Percentiles rank a stretch among this genome's conserved stretches.
Evolutionary conservation across 257 asterid species (phyloP).

Genomic region (Solanum clarkiae): DNA sequence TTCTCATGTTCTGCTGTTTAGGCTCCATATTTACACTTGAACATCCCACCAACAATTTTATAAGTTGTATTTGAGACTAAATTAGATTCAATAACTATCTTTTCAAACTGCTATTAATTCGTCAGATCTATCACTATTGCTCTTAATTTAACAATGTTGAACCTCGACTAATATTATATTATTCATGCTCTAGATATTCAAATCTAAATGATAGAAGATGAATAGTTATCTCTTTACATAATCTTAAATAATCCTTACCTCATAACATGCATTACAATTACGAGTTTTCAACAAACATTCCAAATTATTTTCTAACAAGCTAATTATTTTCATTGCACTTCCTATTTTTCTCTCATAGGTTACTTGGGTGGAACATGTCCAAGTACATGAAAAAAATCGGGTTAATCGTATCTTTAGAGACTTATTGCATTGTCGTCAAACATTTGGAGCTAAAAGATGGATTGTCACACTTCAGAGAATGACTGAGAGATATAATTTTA

Average conservation of each 20-base stretch:
- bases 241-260: background rate
- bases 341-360: constrained; percentile 19
- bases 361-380: constrained; percentile 78
- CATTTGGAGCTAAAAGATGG: constrained; percentile 77
- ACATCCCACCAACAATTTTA: background rate
- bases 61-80: background rate
- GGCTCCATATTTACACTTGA: background rate
- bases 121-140: background rate
- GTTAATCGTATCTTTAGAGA: constrained; percentile 52
- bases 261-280: background rate
- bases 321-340: background rate
- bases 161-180: background rate
- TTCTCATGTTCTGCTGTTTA: background rate
- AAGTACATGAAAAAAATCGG: constrained; percentile 48
- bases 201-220: background rate
- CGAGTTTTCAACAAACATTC: background rate
- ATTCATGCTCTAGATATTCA: background rate
- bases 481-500: constrained; percentile 47
- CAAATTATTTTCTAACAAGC: background rate
- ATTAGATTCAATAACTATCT: background rate
- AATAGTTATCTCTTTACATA: background rate
- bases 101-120: background rate
- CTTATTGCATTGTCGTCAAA: constrained; percentile 31
- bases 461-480: constrained; percentile 42
- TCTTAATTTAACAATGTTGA: background rate